A percentile compares a stretch with the other conserved stretches of the same genome.
Conservation (phyloP, 1,139 yeast species). For the Yamadazyma jaroonii region DNA sequence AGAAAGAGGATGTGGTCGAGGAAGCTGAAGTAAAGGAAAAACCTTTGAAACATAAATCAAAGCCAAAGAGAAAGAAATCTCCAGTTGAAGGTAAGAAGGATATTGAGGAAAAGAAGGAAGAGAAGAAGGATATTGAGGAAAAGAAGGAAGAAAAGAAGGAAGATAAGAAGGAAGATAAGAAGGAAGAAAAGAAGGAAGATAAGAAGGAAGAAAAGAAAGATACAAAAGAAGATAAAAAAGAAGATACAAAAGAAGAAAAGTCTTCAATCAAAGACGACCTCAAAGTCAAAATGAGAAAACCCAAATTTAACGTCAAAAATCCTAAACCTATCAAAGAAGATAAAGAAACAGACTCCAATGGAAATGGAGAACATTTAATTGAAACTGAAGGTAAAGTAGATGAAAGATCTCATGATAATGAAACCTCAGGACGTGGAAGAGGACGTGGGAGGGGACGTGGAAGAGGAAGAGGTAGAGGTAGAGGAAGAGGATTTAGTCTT, state of each 20-base stretch:
- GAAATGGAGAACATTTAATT: too few species aligned
- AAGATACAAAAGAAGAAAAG: not conserved
- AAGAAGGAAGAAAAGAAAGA: slow-evolving; percentile 1
- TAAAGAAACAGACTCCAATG: too few species aligned
- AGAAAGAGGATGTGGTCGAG: not conserved
- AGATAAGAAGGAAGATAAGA: not conserved
- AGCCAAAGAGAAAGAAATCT: not conserved
- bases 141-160: not conserved
- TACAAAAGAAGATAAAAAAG: not conserved
- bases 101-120: not conserved
- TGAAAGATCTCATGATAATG: not conserved
- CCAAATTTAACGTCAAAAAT: not conserved
- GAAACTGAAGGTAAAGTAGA: too few species aligned
- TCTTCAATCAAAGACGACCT: too few species aligned
- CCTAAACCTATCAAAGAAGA: too few species aligned
- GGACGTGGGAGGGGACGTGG: slow-evolving; percentile 19
- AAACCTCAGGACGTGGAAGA: slow-evolving; percentile 2
- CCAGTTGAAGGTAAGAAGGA: not conserved
- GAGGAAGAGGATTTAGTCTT: slow-evolving; percentile 22
- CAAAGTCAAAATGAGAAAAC: too few species aligned
- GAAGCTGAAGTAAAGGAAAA: too few species aligned
- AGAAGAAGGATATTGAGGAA: not conserved
- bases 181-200: slow-evolving; percentile 5
- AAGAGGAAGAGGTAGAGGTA: slow-evolving; percentile 16
- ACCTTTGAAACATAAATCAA: not conserved